Evolutionary conservation across 148 eudicot species (phyloP).

Genomic region (Nepenthes gracilis): DNA sequence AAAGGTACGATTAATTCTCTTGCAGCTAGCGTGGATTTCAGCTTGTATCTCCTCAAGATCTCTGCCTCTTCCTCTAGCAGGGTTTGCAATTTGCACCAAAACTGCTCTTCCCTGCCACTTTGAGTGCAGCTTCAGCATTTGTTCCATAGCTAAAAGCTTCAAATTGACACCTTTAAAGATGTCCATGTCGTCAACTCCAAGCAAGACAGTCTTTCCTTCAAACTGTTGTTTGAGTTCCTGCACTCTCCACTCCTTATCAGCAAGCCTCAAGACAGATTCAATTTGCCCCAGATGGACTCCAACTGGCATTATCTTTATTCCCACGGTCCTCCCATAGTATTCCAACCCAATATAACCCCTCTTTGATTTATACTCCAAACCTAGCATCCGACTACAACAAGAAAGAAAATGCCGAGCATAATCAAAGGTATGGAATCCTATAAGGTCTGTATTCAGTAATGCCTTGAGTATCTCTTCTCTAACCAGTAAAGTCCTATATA

Average conservation of each 20-base stretch:
- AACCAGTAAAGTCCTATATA: conserved; percentile 47
- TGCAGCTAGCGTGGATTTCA: conserved; percentile 30
- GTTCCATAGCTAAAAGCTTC: conserved; percentile 44
- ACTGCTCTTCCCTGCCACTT: conserved; percentile 39
- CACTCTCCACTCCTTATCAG: conserved; percentile 31
- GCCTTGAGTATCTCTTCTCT: conserved; percentile 56
- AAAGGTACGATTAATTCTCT: conserved; percentile 27
- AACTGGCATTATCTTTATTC: conserved; percentile 48
- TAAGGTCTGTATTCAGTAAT: conserved; percentile 39
- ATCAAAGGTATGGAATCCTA: conserved; percentile 60
- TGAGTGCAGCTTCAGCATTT: conserved; percentile 36
- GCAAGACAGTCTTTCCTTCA: conserved; percentile 38
- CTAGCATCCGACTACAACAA: conserved; percentile 57
- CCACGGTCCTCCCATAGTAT: conserved; percentile 46
- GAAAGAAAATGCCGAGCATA: conserved; percentile 61
- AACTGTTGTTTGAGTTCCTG: conserved; percentile 28
- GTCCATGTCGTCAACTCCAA: conserved; percentile 61
- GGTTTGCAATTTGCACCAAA: conserved; percentile 43
- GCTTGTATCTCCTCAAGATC: conserved; percentile 42
- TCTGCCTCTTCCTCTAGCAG: conserved; percentile 43
- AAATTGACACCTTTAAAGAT: conserved; percentile 52
- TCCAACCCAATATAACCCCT: conserved; percentile 57
- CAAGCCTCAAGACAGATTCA: conserved; percentile 27
- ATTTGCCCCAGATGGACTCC: conserved; percentile 62
- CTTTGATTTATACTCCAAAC: conserved; percentile 51